Conservation (phyloP, 2,329 filamentous ascomycete genomes). For the Lachnellula occidentalis region DNA sequence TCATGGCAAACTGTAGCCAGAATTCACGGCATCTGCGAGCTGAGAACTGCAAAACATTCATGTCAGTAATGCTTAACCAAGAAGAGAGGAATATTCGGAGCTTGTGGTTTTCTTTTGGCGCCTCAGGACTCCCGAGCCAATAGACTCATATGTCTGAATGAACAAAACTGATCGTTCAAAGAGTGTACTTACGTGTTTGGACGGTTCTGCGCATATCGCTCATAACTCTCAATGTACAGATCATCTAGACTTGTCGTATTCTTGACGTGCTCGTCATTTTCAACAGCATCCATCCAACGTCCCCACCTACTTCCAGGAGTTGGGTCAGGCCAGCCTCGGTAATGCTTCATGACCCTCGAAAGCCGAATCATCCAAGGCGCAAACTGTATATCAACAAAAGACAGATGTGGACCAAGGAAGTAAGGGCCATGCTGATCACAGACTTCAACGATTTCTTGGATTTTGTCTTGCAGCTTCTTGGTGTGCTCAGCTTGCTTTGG, state of each 20-base stretch:
- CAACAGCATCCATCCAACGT: slow-evolving; percentile 34
- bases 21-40: too few species aligned
- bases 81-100: too few species aligned
- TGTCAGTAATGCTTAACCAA: too few species aligned
- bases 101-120: too few species aligned
- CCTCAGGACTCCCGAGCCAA: too few species aligned
- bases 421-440: slow-evolving; percentile 31
- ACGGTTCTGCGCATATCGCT: slow-evolving; percentile 60
- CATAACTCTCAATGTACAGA: slow-evolving; percentile 64
- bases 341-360: slow-evolving; percentile 34
- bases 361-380: slow-evolving; percentile 38
- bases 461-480: slow-evolving; percentile 58
- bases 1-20: too few species aligned
- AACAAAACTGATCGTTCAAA: too few species aligned
- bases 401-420: slow-evolving; percentile 32
- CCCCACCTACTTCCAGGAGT: slow-evolving; percentile 32
- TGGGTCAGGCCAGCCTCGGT: slow-evolving; percentile 35
- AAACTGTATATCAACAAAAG: slow-evolving; percentile 36
- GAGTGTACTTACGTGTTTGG: slow-evolving; percentile 40
- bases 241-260: slow-evolving; percentile 39
- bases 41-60: too few species aligned
- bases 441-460: slow-evolving; percentile 41
- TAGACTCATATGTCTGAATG: too few species aligned
- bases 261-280: slow-evolving; percentile 33
- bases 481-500: slow-evolving; percentile 53